Evolutionary conservation across 2,329 filamentous ascomycete genomes (phyloP).

Genomic region (Neofusicoccum umdonicola): DNA sequence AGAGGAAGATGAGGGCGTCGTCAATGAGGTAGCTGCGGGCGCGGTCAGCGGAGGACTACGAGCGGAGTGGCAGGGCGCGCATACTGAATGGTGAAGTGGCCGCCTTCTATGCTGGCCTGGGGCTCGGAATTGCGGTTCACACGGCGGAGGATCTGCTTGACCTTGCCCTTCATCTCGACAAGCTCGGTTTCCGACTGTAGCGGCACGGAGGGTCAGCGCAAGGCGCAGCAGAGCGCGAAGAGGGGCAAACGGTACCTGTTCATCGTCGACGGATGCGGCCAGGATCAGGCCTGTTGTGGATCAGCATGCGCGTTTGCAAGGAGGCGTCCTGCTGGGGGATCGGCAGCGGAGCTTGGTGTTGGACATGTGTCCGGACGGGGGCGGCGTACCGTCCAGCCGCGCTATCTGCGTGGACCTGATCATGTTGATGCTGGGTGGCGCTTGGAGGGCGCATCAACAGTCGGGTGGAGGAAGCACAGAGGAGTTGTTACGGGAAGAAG

Average conservation of each 20-base stretch:
- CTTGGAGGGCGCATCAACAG: constrained; percentile 10
- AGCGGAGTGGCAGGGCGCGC: constrained; percentile 26
- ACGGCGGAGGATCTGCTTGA: constrained; percentile 84
- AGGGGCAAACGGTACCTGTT: constrained; percentile 54
- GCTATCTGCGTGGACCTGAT: constrained; percentile 93
- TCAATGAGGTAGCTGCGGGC: constrained; percentile 74
- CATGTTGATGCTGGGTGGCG: constrained; percentile 49
- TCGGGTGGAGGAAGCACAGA: background rate
- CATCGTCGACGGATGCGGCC: constrained; percentile 91
- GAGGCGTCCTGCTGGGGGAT: background rate
- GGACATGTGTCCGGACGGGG: constrained; percentile 16
- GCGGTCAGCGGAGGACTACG: constrained; percentile 22
- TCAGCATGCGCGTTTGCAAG: constrained; percentile 23
- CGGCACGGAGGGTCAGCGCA: constrained; percentile 20
- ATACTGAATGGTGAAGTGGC: constrained; percentile 81
- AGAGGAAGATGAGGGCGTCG: constrained; percentile 82
- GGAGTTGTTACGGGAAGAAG: background rate
- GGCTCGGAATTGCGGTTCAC: constrained; percentile 85
- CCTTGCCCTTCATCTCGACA: constrained; percentile 78
- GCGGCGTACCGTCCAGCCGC: constrained; percentile 73
- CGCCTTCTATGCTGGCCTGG: constrained; percentile 88
- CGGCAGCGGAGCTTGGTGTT: constrained; percentile 14
- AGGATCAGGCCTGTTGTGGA: constrained; percentile 74
- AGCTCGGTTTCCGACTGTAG: constrained; percentile 68
- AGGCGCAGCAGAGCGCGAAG: background rate